Percentiles rank a stretch among this genome's conserved stretches.
Evolutionary conservation across 805 yeast genomes (phyloP).

Genomic region (Priceomyces castillae): DNA sequence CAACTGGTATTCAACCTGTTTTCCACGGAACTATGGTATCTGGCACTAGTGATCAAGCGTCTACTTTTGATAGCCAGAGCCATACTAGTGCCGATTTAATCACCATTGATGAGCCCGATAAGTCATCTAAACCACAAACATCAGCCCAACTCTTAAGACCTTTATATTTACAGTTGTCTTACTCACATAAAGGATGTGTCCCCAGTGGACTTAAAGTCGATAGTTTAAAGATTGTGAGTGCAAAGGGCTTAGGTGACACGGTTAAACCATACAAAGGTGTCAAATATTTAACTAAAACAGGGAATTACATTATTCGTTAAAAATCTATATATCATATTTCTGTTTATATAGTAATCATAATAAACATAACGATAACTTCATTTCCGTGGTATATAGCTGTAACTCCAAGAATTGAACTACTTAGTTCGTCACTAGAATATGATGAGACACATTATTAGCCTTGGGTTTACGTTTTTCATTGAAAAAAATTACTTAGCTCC

Average conservation of each 20-base stretch:
- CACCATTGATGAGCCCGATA: slow-evolving; percentile 7
- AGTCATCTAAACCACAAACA: neutral
- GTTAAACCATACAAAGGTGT: slow-evolving; percentile 90
- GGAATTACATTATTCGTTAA: slow-evolving; percentile 51
- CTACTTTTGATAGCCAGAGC: slow-evolving; percentile 7
- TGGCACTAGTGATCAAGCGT: neutral
- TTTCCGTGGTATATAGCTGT: too few relatives aligned
- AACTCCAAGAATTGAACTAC: neutral
- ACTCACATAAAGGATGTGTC: slow-evolving; percentile 61
- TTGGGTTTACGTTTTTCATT: too few relatives aligned
- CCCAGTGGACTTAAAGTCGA: slow-evolving; percentile 76
- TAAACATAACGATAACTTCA: too few relatives aligned
- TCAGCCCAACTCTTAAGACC: slow-evolving; percentile 18
- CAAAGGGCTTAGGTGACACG: slow-evolving; percentile 55
- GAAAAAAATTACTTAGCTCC: too few relatives aligned
- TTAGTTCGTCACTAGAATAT: neutral
- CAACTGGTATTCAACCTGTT: slow-evolving; percentile 65
- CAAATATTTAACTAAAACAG: slow-evolving; percentile 67
- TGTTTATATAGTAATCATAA: too few relatives aligned
- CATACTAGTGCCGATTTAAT: slow-evolving; percentile 5
- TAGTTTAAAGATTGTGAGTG: slow-evolving; percentile 54
- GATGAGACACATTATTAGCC: too few relatives aligned
- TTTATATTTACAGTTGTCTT: slow-evolving; percentile 47
- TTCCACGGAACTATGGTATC: slow-evolving; percentile 55
- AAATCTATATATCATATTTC: slow-evolving; percentile 4